Conservation (phyloP, 2,329 filamentous ascomycete species). For the Plectosphaerella cucumerina region DNA sequence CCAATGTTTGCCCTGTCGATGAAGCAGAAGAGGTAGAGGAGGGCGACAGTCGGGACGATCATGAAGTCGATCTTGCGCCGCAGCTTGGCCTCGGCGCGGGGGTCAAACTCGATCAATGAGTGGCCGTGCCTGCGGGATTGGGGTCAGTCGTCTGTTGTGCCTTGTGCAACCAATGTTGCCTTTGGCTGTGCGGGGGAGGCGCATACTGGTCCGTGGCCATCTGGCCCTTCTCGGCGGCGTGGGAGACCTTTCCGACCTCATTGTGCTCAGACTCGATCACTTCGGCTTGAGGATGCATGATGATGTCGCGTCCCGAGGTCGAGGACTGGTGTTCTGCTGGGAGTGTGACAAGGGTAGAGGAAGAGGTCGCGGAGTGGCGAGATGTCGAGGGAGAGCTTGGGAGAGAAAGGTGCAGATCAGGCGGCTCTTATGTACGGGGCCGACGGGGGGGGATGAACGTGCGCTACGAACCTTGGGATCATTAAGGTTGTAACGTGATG, state of each 20-base stretch:
- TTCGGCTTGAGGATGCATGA: neutral
- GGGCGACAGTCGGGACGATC: constrained; percentile 34
- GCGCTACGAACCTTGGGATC: neutral
- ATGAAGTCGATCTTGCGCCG: constrained; percentile 35
- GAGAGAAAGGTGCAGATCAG: neutral
- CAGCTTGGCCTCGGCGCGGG: constrained; percentile 28
- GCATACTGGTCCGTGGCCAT: neutral
- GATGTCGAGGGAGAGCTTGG: neutral
- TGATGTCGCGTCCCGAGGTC: neutral
- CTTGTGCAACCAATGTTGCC: no score
- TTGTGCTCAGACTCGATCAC: neutral
- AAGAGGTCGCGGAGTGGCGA: neutral
- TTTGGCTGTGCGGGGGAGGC: no score
- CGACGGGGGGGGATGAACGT: no score
- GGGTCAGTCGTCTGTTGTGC: no score
- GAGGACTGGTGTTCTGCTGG: neutral
- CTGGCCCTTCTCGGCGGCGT: neutral
- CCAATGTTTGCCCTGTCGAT: constrained; percentile 42
- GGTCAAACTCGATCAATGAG: constrained; percentile 13
- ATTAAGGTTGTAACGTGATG: no score
- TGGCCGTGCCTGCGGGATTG: no score
- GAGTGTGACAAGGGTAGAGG: neutral
- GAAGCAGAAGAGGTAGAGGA: constrained; percentile 38
- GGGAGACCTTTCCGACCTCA: neutral
- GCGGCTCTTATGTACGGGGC: neutral